A percentile compares a stretch with the other conserved stretches of the same genome.
Evolutionary conservation across 805 yeast genomes (phyloP).

Genomic region (Pichia sporocuriosa): DNA sequence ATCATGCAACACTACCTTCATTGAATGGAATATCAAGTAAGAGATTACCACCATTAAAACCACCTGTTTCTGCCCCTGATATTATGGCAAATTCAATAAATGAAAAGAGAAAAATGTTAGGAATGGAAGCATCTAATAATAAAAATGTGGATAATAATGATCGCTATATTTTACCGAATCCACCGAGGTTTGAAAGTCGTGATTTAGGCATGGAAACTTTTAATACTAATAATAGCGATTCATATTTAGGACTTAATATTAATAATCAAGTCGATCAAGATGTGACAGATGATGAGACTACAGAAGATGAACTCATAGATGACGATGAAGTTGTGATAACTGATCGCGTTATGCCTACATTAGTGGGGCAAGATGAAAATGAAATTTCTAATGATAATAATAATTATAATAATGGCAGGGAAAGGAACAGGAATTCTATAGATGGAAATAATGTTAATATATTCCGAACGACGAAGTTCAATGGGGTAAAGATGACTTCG

Average conservation of each 20-base stretch:
- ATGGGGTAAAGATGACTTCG: conserved; percentile 11
- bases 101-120: neutral
- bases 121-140: no score
- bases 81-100: neutral
- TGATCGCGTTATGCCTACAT: neutral
- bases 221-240: no score
- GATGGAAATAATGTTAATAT: neutral
- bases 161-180: conserved; percentile 1
- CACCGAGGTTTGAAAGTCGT: conserved; percentile 5
- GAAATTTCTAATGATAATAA: neutral
- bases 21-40: conserved; percentile 4
- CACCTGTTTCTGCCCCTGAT: conserved; percentile 2
- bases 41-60: conserved; percentile 5
- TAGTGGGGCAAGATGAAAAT: no score
- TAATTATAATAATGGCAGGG: neutral
- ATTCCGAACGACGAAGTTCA: conserved; percentile 11
- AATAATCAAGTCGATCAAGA: neutral
- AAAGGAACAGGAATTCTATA: neutral
- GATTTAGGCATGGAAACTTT: neutral
- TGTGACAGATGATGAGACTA: conserved; percentile 8
- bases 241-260: no score
- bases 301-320: conserved; percentile 19
- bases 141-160: neutral
- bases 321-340: conserved; percentile 18
- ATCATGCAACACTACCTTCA: neutral